Base-by-base conservation (phyloP, 345 rosid species). In the Citrus unshiu region DNA sequence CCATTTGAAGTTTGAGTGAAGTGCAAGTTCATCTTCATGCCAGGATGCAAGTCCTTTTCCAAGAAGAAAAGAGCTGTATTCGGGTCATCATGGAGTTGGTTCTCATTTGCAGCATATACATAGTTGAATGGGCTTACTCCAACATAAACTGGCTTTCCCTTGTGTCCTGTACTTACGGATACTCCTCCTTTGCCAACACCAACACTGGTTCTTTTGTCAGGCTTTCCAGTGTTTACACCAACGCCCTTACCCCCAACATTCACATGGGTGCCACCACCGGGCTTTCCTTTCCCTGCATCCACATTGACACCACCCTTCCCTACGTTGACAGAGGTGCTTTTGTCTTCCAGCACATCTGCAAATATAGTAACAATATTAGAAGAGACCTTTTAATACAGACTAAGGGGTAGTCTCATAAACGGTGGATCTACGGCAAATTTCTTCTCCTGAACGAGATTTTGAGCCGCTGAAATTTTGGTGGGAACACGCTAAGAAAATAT, bases 181-280 rank as follows among this genome's bases (percentile, higher is more conserved):
- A 89, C 95, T 65, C 96, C 97, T 4, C 97, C 96, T 86, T 93
- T 90, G 79, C 97, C 97, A 0, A 91, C 97, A 37, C 90, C 89
- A 43, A 91, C 97, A 8, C 56, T 79, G 76, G 97, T 91, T 71
- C 93, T 72, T n/a, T 68, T 77, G 0, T 84, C 87, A 0, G 90
- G 86, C 68, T 83, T 89, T 13, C 94, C 91, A 0, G 95, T 80
- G 77, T 81, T 72, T 49, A 86, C 95, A 4, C 74, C 83, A 0
- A 85, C 89, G 0, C 69, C 78, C 43, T 70, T 81, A 63, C 90
- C 83, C 70, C 90, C 81, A 16, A 87, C 93, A 35, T 70, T 75
- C 2, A 88, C 93, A 37, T 68, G 71, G 29, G 93, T 92, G 18
- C 91, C 91, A 4, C 88, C 83, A 1, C 90, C 86, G 2, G 81